These are phyloP conservation scores for Colletotrichum sublineola DNA, from an alignment of 2,329 filamentous ascomycete species.

Conservation along the genomic window DNA sequence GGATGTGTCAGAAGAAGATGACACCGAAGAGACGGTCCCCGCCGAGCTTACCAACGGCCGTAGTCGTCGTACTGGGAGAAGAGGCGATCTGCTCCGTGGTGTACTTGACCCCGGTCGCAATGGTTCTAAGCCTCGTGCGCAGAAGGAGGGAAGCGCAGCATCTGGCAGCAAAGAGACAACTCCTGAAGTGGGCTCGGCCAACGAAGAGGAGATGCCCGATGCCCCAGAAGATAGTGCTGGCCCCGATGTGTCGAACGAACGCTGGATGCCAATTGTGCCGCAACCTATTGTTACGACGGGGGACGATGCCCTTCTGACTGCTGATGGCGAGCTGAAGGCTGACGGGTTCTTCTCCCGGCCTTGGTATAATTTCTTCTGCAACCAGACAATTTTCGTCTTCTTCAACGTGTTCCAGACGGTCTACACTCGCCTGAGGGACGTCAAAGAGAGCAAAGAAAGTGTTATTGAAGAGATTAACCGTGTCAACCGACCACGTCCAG, in stretches of 20 bases:
- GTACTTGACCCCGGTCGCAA: conserved; percentile 85
- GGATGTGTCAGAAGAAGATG: conserved; percentile 80
- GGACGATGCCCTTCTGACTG: conserved; percentile 69
- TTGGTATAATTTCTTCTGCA: conserved; percentile 91
- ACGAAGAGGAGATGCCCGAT: conserved; percentile 81
- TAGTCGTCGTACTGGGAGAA: conserved; percentile 79
- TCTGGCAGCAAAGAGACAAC: conserved; percentile 90
- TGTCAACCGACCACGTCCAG: conserved; percentile 81
- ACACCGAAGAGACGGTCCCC: conserved; percentile 78
- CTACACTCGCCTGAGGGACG: conserved; percentile 84
- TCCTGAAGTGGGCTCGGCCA: conserved; percentile 82
- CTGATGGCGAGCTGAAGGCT: conserved; percentile 74
- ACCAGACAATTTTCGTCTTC: conserved; percentile 93
- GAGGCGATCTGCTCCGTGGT: conserved; percentile 84
- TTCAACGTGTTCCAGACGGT: conserved; percentile 93
- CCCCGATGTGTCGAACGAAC: conserved; percentile 74
- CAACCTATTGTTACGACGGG: conserved; percentile 66
- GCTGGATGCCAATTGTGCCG: conserved; percentile 74
- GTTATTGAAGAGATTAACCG: conserved; percentile 81
- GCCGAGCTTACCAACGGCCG: conserved; percentile 79
- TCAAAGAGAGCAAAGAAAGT: conserved; percentile 83
- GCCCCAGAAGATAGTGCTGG: conserved; percentile 68
- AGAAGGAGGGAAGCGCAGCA: conserved; percentile 84
- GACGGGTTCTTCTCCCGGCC: conserved; percentile 86
- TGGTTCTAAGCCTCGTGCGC: conserved; percentile 76